Base-by-base conservation (phyloP, 192 early-diverging fungal species). In the Chytriomyces sp. region DNA sequence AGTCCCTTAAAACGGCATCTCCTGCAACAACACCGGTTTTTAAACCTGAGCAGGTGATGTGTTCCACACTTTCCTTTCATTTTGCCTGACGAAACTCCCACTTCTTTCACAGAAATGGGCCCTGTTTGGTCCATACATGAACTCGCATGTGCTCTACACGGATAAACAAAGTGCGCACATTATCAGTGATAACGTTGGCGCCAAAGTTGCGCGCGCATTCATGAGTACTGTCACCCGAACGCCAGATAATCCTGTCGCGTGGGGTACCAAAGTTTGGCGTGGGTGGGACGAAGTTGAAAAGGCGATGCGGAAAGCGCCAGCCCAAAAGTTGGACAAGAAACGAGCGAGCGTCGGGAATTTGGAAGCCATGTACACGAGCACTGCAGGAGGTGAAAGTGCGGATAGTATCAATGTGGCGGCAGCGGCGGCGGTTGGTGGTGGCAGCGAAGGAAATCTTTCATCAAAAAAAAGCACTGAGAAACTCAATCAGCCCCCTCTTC, bases 81-180 rank as follows among this genome's bases (percentile, higher is more conserved):
- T 26, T 47, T 67, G 48, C 8, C 11, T 16, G 60, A 46, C 44
- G 7, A 28, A 53, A n/a, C 47, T 26, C 11, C 28, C 28, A 35
- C 28, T 35, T 35, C 28, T 35, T 35, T 35, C 23, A 16, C 69
- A 90, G 79, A 88, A 89, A 76, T 94, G 91, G 91, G 84, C 89
- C n/a, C 82, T 94, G 46, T 83, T 93, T 62, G 94, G 94, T 10
- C 89, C 88, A 49, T 94, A 92, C 80, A 87, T 94, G 50, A 90
- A 89, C 28, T 91, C 93, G 77, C 93, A 89, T 72, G 90, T 92
- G 10, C 76, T 91, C 5, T 95, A 92, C 79, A 85, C 91, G 18
- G 90, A 88, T 45, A 79, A 86, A 3, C 77, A 80, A 9, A 82
- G 82, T 45, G 94, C 92, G 6, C 91, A 86, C 84, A 83, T 94